Evolutionary conservation across 129 eudicot genomes (phyloP), one percentile per base, ranked within the genome.

Genomic region (Rutidosis leptorrhynchoides): DNA sequence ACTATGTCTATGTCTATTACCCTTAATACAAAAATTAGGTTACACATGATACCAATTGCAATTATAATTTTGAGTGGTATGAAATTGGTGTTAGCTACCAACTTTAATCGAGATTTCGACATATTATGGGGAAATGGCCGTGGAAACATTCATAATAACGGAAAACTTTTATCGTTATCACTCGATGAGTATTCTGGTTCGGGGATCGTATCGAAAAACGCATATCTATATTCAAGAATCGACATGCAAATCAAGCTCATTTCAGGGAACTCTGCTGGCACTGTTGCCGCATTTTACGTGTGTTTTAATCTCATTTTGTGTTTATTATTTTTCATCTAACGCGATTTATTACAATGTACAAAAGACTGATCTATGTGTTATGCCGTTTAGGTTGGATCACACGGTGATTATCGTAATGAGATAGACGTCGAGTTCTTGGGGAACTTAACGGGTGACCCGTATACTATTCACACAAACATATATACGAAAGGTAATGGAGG

Each of bases 171-270:
- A 40, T 52, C 35, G 24, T 45, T 79, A 14, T 73, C 83, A 12
- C 79, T 73, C 0, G 76, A 79, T 64, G 68, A 71, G 11, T 52
- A 42, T 28, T 78, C 74, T 1, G 78, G 78, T 51, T 78, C 82
- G 0, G 70, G 78, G 57, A 64, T 72, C 5, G 62, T 66, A 43
- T 57, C 79, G 1, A 59, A 33, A 5, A 25, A 27, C 1, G 64
- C 19, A 5, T 72, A 66, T 66, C 58, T 72, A 2, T 72, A 65
- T 53, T 64, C 65, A 19, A 51, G 74, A 59, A 32, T 78, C 35
- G 82, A 78, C 59, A 26, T 72, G 74, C 78, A 72, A 52, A 74
- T 78, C 56, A 78, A 78, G 56, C 71, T 78, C 20, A 64, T 78
- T 29, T 30, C 65, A 3, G 78, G 77, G 37, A 77, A 71, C 64